These are phyloP conservation scores for Pseudocercospora fuligena DNA, from an alignment of 2,329 filamentous ascomycete species.

Conservation along the genomic window DNA sequence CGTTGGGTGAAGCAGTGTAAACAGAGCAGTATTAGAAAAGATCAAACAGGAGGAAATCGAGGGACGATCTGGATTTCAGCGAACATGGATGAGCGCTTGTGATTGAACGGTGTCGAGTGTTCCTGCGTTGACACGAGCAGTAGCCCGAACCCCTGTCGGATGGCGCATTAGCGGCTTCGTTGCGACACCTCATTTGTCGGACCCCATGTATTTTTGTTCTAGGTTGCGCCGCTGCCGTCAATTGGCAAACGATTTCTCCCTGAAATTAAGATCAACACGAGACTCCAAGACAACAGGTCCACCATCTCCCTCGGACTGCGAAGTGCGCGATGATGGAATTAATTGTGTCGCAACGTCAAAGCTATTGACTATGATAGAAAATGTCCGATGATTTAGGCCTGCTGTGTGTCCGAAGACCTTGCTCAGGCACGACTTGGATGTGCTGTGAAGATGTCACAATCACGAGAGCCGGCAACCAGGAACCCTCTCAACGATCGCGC, in stretches of 20 bases:
- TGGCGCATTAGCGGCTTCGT: neutral
- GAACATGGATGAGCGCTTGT: neutral
- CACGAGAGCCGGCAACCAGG: neutral
- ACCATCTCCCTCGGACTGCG: neutral
- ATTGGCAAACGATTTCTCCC: neutral
- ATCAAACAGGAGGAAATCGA: slow-evolving; percentile 5
- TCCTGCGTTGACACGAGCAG: slow-evolving; percentile 5
- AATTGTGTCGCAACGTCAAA: neutral
- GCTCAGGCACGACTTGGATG: neutral
- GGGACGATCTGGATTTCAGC: neutral
- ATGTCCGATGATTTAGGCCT: neutral
- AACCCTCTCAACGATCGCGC: neutral
- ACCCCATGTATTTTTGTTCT: neutral
- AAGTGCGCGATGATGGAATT: neutral
- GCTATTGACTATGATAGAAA: neutral
- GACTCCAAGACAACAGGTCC: neutral
- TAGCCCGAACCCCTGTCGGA: neutral
- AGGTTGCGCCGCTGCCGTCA: neutral
- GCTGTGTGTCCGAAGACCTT: neutral
- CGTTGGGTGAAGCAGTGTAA: neutral
- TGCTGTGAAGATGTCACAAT: neutral
- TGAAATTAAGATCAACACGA: neutral
- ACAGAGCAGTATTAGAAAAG: neutral
- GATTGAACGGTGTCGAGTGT: neutral
- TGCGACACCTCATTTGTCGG: neutral